Base-by-base conservation (phyloP, 768 basidiomycete genomes). In the Lentinula edodes region DNA sequence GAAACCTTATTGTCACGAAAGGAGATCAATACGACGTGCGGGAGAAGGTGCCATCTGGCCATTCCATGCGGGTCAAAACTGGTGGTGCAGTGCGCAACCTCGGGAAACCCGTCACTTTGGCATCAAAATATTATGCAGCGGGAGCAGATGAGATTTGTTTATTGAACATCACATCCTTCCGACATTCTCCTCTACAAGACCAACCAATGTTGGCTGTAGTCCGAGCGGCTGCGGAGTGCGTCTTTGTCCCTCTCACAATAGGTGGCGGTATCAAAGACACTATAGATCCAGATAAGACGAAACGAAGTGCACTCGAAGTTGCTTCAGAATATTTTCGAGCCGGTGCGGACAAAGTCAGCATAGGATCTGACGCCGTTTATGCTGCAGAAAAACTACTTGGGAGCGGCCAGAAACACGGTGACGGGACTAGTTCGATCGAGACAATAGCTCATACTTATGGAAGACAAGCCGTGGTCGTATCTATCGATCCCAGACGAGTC, bases 21-120 rank as follows among this genome's bases (percentile, higher is more conserved):
- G 97, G 97, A 61, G 97, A 99, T 73, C 97, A 97, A 72, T 99
- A 99, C 76, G 94, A 98, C 71, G 95, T 98, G 16, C 91, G 95
- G 58, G 95, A 98, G 74, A 93, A 89, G 68, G 71, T 61, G 51
- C 66, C 54, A 51, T n/a, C 68, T 9, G 69, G 61, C 46, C 55
- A 69, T 20, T 23, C 57, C 68, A 59, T 61, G 76, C 42, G 63
- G 16, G 74, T 81, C 62, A 75, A 75, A 28, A 74, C 83, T 1
- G 88, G 85, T 6, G 91, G 91, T 32, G 84, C 84, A 0, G 97
- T 99, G 12, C 90, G 96, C 67, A 98, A 99, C 74, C 88, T 99
- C 53, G 97, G 97, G 56, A 98, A 97, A 75, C 97, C 97, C 18
- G 93, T 99, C 67, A 86, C 91, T 34, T 87, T 98, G 62, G 90